Percentiles rank a stretch among this genome's conserved stretches.
Evolutionary conservation across 371 early-diverging fungal species (phyloP).

Genomic region (Syncephalastrum monosporum): DNA sequence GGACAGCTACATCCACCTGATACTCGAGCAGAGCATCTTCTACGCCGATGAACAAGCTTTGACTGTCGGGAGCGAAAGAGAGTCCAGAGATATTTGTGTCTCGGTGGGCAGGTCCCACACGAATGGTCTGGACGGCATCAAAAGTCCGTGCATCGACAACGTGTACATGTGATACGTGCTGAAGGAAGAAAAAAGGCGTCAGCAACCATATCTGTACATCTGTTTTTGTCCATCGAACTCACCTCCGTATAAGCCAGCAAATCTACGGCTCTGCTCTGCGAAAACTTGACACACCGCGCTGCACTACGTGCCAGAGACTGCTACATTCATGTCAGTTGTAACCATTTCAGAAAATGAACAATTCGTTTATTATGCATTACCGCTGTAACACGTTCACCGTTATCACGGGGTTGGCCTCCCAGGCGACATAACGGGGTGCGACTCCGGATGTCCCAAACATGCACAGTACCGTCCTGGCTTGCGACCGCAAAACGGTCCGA

Average conservation of each 20-base stretch:
- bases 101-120: slow-evolving; percentile 46
- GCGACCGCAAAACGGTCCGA: slow-evolving; percentile 76
- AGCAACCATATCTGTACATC: background rate
- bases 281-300: slow-evolving; percentile 82
- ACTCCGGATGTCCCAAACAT: slow-evolving; percentile 65
- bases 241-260: slow-evolving; percentile 81
- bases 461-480: slow-evolving; percentile 83
- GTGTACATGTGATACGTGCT: slow-evolving; percentile 82
- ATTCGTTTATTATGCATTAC: too few relatives aligned
- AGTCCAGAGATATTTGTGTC: slow-evolving; percentile 86
- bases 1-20: slow-evolving; percentile 51
- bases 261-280: slow-evolving; percentile 79
- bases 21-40: slow-evolving; percentile 59
- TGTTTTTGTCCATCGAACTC: background rate
- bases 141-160: slow-evolving; percentile 87
- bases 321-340: slow-evolving; percentile 1
- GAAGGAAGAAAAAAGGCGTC: background rate
- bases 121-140: slow-evolving; percentile 64
- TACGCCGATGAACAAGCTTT: slow-evolving; percentile 70
- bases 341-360: background rate
- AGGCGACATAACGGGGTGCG: slow-evolving; percentile 43
- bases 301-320: slow-evolving; percentile 76
- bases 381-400: background rate
- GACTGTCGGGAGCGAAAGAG: slow-evolving; percentile 74
- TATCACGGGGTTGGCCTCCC: slow-evolving; percentile 29